A percentile compares a stretch with the other conserved stretches of the same genome.
These are phyloP conservation scores for Nothophoma quercina DNA, from an alignment of 2,329 filamentous ascomycete genomes.

Conservation along the genomic window DNA sequence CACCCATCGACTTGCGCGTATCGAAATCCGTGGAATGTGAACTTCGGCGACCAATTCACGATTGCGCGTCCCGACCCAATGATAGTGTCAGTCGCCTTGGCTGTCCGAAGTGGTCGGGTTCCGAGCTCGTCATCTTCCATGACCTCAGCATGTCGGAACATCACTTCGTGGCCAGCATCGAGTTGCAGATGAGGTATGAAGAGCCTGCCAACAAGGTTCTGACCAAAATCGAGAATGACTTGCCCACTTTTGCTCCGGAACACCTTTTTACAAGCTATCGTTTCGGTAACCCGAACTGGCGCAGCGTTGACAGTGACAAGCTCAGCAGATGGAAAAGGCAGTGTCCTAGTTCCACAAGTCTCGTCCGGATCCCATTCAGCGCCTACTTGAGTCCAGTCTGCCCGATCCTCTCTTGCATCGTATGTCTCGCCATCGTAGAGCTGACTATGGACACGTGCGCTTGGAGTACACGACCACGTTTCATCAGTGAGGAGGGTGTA, in stretches of 20 bases:
- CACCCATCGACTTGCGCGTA: too few species aligned
- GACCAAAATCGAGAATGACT: background rate
- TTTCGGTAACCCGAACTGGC: background rate
- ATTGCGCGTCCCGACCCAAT: background rate
- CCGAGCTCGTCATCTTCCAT: background rate
- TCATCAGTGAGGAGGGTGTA: too few species aligned
- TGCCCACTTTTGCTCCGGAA: background rate
- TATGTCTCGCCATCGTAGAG: constrained; percentile 63
- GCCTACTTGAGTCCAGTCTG: constrained; percentile 44
- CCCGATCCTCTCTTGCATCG: constrained; percentile 50
- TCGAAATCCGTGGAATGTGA: background rate
- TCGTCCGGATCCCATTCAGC: constrained; percentile 43
- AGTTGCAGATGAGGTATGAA: background rate
- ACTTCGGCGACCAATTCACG: background rate
- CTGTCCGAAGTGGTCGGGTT: background rate
- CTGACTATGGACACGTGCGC: too few species aligned
- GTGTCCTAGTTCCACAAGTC: too few species aligned
- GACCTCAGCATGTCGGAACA: background rate
- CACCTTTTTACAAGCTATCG: background rate
- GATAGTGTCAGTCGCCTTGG: background rate
- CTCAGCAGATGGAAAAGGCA: too few species aligned
- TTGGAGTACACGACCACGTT: too few species aligned
- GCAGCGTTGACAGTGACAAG: background rate
- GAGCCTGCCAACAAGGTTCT: constrained; percentile 3
- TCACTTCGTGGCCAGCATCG: background rate